A percentile compares a stretch with the other conserved stretches of the same genome.
These are phyloP conservation scores for Parvularia atlantis DNA, from an alignment of 78 protist genomes.

Conservation along the genomic window DNA sequence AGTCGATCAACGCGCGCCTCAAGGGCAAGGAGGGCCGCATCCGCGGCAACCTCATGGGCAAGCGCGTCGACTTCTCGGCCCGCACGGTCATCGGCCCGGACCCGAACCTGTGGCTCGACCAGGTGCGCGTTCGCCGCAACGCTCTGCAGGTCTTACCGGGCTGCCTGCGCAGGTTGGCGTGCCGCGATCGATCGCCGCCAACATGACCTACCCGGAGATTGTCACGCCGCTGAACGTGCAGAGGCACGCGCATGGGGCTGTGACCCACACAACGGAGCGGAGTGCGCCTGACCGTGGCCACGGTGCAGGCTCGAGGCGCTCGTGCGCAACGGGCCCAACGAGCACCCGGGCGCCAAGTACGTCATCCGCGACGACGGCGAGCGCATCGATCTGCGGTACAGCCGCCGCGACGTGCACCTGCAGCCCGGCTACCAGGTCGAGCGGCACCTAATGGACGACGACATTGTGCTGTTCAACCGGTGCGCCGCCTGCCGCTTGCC, in stretches of 20 bases:
- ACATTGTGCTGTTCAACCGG: slow-evolving; percentile 95
- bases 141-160: not conserved
- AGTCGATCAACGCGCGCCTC: slow-evolving; percentile 90
- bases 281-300: not conserved
- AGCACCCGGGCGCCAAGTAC: slow-evolving; percentile 69
- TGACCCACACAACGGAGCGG: too few species aligned
- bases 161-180: slow-evolving; percentile 74
- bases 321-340: slow-evolving; percentile 79
- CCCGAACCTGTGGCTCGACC: slow-evolving; percentile 84
- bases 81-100: slow-evolving; percentile 99
- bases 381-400: slow-evolving; percentile 64
- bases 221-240: slow-evolving; percentile 92
- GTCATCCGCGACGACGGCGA: slow-evolving; percentile 77
- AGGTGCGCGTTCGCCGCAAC: slow-evolving; percentile 37
- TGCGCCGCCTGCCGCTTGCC: too few species aligned
- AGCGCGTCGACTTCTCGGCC: slow-evolving; percentile 98
- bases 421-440: slow-evolving; percentile 81
- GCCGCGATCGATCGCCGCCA: slow-evolving; percentile 92
- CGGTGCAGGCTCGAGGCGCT: not conserved
- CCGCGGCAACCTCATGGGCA: slow-evolving; percentile 99
- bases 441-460: slow-evolving; percentile 90
- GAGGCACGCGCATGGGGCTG: too few species aligned
- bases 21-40: slow-evolving; percentile 99
- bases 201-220: slow-evolving; percentile 92
- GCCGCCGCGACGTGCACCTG: slow-evolving; percentile 43